Evolutionary conservation across 1,139 yeast genomes (phyloP), one percentile per base, ranked within the genome.

Genomic region (Suhomyces ambrosiae): DNA sequence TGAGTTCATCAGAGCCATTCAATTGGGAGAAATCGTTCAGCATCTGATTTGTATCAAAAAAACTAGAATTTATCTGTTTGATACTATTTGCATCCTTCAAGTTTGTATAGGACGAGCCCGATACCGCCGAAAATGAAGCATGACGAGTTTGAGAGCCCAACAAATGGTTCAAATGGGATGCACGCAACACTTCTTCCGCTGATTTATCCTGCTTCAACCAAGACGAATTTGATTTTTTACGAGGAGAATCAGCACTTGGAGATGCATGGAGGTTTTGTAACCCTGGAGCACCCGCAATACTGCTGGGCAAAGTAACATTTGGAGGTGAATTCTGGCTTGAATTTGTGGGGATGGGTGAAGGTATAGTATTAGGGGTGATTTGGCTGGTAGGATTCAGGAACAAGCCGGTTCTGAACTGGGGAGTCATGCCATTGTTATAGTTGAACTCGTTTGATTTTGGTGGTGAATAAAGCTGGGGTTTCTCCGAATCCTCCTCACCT

Each of bases 51-150:
- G 68, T 73, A 38, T 71, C 76, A 3, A 44, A 38, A 11, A 56
- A 46, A 32, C 45, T 45, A 16, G 63, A 68, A 17, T 58, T 51
- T 30, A 50, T 53, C 27, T 50, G 54, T 29, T 58, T 61, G 30
- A 64, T 60, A 19, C 47, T 41, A 37, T 56, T 41, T 6, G 71
- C 68, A 25, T 78, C 82, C 46, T 70, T 70, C 30, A 63, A 58
- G 30, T 76, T 76, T 3, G 86, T 74, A 53, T 88, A 88, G 0
- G 94, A 79, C 9, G 76, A 64, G 0, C 88, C 80, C 9, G 87
- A 77, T 1, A 88, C 80, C 0, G 96, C 96, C 5, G 89, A 80
- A 55, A 86, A 89, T 1, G 96, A 87, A 21, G 86, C 83, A 53
- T 85, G 92, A 27, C 95, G 50, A 23, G 43, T 40, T 17, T 40